Base-by-base conservation (phyloP, 768 basidiomycete species). In the Coprinopsis sp. region DNA sequence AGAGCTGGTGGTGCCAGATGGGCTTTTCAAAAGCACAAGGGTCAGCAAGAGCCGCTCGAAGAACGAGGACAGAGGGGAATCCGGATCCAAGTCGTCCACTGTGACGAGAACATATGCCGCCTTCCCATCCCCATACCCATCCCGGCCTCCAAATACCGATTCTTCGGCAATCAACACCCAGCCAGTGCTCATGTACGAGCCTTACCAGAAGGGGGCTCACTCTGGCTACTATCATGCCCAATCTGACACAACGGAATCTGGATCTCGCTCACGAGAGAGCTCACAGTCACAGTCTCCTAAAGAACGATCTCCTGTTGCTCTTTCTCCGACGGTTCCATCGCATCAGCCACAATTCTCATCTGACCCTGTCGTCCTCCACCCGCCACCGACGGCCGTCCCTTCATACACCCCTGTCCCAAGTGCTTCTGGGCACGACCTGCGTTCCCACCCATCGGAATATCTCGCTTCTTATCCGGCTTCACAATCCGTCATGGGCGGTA, bases 1-100 rank as follows among this genome's bases (percentile, higher is more conserved):
- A 27, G 78, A 79, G 45, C 68, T 88, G 38, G 62, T 67, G n/a
- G 78, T 88, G 0, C 84, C 87, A 2, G 73, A 81, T 1, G 82
- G 79, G 11, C 62, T 79, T 41, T 88, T 87, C 65, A 78, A 77
- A 56, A 85, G 81, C 59, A 82, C 81, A n/a, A 72, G 80, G 44
- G 66, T 79, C 16, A 69, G 64, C 52, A 82, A 81, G 77, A 73
- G 54, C 57, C 61, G 1, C 74, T 80, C 33, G 70, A 77, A 61
- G 33, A 33, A 19, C 19, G 33, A 49, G 25, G 48, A 22, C 47
- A 54, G 50, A 36, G 51, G 57, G 16, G 51, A 52, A 34, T 64
- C 60, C 49, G 60, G 57, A 23, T 60, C 62, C 41, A 63, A 61
- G 39, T 50, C 64, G 12, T 58, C 66, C 14, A 57, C 49, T 24